A percentile compares a stretch with the other conserved stretches of the same genome.
phyloP scores from a whole-genome alignment of 2,329 filamentous ascomycete genomes.

The Aureobasidium sp. region DNA sequence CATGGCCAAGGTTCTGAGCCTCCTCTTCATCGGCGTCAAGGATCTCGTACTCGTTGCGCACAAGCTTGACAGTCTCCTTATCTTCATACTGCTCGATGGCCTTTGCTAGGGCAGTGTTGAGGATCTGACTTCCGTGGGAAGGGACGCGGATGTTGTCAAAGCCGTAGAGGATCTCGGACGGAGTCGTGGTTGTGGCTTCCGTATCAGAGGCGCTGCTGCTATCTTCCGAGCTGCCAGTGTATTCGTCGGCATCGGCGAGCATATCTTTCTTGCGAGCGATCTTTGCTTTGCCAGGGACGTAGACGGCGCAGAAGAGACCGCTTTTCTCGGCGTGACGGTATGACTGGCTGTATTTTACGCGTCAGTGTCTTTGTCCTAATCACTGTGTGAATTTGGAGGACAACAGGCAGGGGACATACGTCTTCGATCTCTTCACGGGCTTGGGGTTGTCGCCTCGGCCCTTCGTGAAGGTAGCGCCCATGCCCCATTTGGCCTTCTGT shows the following conservation, averaged over 20 bases:
- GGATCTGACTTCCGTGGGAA: slow-evolving; percentile 49
- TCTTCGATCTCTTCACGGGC: slow-evolving; percentile 28
- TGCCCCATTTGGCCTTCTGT: slow-evolving; percentile 45
- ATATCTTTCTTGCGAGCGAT: slow-evolving; percentile 39
- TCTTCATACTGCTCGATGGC: slow-evolving; percentile 55
- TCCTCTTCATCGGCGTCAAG: slow-evolving; percentile 37
- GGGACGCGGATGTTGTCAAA: slow-evolving; percentile 47
- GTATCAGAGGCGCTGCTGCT: slow-evolving; percentile 21
- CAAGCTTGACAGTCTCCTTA: slow-evolving; percentile 53
- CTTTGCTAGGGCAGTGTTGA: slow-evolving; percentile 49
- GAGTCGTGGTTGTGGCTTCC: slow-evolving; percentile 40
- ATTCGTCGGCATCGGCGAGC: slow-evolving; percentile 26
- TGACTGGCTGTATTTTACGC: slow-evolving; percentile 15
- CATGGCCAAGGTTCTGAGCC: slow-evolving; percentile 26
- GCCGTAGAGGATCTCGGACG: slow-evolving; percentile 46
- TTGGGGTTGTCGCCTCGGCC: slow-evolving; percentile 28
- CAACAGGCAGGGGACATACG: slow-evolving; percentile 20
- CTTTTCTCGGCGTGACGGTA: slow-evolving; percentile 25
- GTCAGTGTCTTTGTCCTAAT: neutral
- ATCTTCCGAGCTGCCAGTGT: slow-evolving; percentile 1
- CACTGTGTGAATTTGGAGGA: too few relatives aligned
- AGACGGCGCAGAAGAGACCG: slow-evolving; percentile 22
- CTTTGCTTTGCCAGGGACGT: slow-evolving; percentile 21
- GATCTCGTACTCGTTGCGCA: slow-evolving; percentile 54
- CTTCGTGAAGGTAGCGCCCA: slow-evolving; percentile 30